phyloP scores from a whole-genome alignment of 441 rosid genomes.

The Brassica balearica region DNA sequence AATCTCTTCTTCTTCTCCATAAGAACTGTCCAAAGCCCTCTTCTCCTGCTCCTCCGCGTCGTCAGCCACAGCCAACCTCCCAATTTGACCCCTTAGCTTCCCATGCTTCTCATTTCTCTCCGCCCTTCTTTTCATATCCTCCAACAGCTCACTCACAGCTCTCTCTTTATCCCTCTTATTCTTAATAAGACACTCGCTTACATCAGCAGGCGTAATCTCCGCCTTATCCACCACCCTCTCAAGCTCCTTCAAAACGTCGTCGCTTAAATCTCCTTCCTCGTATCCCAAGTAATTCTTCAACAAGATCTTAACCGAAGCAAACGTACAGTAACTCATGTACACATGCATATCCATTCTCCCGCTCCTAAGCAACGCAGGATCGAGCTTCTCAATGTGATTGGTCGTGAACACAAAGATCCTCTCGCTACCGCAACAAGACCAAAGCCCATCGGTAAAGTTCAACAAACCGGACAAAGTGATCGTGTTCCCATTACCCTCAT shows the following conservation, averaged over 20 bases:
- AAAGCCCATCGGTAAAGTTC: slow-evolving; percentile 28
- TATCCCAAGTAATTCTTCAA: slow-evolving; percentile 22
- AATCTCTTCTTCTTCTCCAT: slow-evolving; percentile 42
- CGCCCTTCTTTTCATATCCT: slow-evolving; percentile 50
- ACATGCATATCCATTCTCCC: slow-evolving; percentile 29
- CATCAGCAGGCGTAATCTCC: slow-evolving; percentile 25
- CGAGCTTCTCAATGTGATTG: slow-evolving; percentile 25
- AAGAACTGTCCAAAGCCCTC: slow-evolving; percentile 66
- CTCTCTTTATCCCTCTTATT: slow-evolving; percentile 12
- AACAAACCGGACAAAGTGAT: slow-evolving; percentile 33
- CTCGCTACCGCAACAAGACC: slow-evolving; percentile 28
- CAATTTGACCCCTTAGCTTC: slow-evolving; percentile 31
- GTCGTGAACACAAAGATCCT: slow-evolving; percentile 30
- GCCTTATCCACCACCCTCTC: slow-evolving; percentile 20
- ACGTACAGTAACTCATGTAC: slow-evolving; percentile 24
- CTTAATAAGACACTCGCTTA: slow-evolving; percentile 18
- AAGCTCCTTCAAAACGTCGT: slow-evolving; percentile 13
- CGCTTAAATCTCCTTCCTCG: slow-evolving; percentile 9
- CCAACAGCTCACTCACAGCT: slow-evolving; percentile 35
- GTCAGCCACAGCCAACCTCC: slow-evolving; percentile 36
- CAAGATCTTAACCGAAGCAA: slow-evolving; percentile 23
- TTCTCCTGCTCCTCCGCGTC: slow-evolving; percentile 73
- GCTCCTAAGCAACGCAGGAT: slow-evolving; percentile 23
- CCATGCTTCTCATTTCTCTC: slow-evolving; percentile 47
- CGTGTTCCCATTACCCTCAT: slow-evolving; percentile 55